A percentile compares a stretch with the other conserved stretches of the same genome.
Evolutionary conservation across 2,329 filamentous ascomycete genomes (phyloP).

Genomic region (Clarireedia homoeocarpa): DNA sequence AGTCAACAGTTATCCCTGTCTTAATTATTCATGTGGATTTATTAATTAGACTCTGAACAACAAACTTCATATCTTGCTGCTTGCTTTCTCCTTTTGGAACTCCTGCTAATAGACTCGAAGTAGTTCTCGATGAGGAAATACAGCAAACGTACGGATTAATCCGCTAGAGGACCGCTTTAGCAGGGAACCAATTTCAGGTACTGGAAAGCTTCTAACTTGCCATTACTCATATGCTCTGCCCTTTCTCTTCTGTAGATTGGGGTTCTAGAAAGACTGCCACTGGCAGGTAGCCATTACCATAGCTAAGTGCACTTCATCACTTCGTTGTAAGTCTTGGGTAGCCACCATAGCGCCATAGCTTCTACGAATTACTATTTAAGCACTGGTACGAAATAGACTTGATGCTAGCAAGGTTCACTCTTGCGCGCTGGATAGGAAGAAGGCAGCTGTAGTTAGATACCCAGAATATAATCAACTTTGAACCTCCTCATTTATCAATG

Average conservation of each 20-base stretch:
- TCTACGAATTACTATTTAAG: not conserved
- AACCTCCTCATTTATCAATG: not conserved
- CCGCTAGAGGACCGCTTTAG: too few relatives aligned
- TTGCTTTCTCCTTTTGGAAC: not conserved
- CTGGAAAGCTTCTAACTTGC: not conserved
- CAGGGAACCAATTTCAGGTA: too few relatives aligned
- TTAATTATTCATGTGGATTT: constrained; percentile 10
- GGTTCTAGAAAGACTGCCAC: not conserved
- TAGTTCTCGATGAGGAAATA: not conserved
- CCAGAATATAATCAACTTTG: not conserved
- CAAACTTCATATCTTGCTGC: not conserved
- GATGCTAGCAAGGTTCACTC: not conserved
- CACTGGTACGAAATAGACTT: too few relatives aligned
- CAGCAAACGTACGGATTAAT: too few relatives aligned
- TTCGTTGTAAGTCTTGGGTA: not conserved
- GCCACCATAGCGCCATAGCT: not conserved
- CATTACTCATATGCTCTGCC: not conserved
- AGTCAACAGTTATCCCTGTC: constrained; percentile 13
- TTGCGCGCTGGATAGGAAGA: not conserved
- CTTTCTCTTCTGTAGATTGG: not conserved
- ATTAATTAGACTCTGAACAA: constrained; percentile 12
- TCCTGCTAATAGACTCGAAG: not conserved
- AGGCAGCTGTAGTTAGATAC: not conserved
- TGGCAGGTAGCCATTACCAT: too few relatives aligned
- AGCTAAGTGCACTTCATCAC: not conserved